Base-by-base conservation (phyloP, 768 basidiomycete genomes). In the Mycena galopus region DNA sequence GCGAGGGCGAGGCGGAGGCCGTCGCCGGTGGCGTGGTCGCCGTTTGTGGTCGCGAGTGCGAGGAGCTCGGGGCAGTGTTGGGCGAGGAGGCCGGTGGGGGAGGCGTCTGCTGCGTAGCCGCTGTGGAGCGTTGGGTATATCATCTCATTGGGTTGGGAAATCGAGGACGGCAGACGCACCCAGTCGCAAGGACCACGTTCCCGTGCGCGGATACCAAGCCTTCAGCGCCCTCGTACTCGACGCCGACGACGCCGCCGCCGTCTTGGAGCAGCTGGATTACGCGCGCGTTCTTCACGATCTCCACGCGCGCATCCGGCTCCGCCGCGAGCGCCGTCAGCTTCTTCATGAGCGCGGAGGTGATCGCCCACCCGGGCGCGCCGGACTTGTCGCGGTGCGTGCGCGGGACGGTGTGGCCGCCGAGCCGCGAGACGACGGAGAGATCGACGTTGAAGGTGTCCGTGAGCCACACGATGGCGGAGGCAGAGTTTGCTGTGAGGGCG, bases 11-110 rank as follows among this genome's bases (percentile, higher is more conserved):
- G 75, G 37, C 75, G 73, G 30, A 70, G 70, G 17, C 78, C 78
- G 64, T 78, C 78, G 44, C 78, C 79, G 4, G 79, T 78, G 5
- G 78, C 79, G 66, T 80, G 79, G 62, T 78, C 76, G 4, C 76
- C 79, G 62, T 79, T 80, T 10, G 78, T 79, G 0, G 79, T 78
- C 27, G 79, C 67, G n/a, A 80, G 73, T 11, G 69, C 16, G 25
- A 77, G 70, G 21, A 80, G 76, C 42, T 79, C 79, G 4, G 79
- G 77, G 33, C 78, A 73, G 67, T 75, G 73, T 32, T 61, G 25
- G 2, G 79, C 70, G 42, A 80, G 74, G 58, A 74, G 66, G 35
- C 78, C 77, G 7, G 53, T 33, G 4, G 75, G 33, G n/a, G 77
- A 71, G 32, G 73, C 75, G 73, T 79, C 79, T 3, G 78, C 79